phyloP scores from a whole-genome alignment of 1,284 basidiomycete genomes.

The Agaricales sp. region DNA sequence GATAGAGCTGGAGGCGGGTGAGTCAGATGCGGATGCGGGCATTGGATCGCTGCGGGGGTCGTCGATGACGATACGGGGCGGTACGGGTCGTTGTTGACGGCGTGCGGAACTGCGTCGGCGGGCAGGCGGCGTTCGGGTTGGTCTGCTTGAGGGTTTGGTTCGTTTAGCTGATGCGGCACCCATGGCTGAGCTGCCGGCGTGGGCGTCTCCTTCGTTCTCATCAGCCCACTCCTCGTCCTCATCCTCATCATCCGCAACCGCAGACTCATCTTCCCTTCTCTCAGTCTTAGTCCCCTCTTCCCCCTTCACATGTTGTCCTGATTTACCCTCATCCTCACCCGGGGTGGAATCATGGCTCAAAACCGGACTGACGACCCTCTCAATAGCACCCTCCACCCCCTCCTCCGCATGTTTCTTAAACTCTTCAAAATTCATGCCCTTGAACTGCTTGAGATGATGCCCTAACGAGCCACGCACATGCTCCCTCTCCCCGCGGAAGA shows the following conservation, averaged over 20 bases:
- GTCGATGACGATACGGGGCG: not conserved
- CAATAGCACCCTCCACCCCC: not conserved
- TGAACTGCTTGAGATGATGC: not conserved
- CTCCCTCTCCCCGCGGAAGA: not conserved
- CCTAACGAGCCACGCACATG: not conserved
- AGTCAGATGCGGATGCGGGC: not conserved
- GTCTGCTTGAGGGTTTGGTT: too few species aligned
- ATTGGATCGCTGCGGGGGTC: not conserved
- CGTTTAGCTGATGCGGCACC: too few species aligned
- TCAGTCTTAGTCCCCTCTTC: not conserved
- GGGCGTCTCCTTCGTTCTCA: too few species aligned
- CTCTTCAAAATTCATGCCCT: not conserved
- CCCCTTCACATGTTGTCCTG: too few species aligned
- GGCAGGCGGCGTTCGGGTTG: not conserved
- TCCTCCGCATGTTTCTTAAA: not conserved
- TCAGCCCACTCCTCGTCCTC: not conserved
- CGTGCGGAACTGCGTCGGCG: not conserved
- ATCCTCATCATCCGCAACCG: not conserved
- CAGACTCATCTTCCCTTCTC: not conserved
- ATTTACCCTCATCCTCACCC: too few species aligned
- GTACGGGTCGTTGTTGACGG: not conserved
- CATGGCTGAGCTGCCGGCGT: too few species aligned
- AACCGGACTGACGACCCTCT: too few species aligned
- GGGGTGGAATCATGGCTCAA: too few species aligned
- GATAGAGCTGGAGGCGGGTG: not conserved